phyloP scores from a whole-genome alignment of 225 moss, liverwort and hornwort species.

The Marchantia polymorpha region DNA sequence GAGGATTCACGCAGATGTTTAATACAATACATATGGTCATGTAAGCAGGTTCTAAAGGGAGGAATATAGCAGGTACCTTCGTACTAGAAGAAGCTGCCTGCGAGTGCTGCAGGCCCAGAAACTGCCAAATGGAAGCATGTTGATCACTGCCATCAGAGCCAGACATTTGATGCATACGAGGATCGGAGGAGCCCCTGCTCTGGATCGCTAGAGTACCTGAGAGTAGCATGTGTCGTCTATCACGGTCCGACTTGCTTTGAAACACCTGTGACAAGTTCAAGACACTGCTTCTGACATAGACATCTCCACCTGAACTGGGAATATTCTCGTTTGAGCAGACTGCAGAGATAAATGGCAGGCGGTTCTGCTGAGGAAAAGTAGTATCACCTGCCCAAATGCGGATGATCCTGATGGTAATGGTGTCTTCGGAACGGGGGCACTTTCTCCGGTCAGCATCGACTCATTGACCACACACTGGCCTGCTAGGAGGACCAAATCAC shows the following conservation, averaged over 20 bases:
- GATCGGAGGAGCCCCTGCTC: not conserved
- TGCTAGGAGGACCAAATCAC: conserved; percentile 8
- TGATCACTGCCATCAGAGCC: not conserved
- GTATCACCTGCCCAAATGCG: conserved; percentile 1
- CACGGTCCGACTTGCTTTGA: conserved; percentile 4
- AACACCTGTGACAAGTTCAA: not conserved
- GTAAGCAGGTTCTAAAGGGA: not conserved
- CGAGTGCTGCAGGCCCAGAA: not conserved
- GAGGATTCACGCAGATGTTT: too few species aligned
- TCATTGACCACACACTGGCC: conserved; percentile 21
- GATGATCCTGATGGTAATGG: conserved; percentile 4
- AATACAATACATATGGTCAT: not conserved
- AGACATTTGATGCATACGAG: not conserved
- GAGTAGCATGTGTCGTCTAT: not conserved
- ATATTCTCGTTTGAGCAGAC: not conserved
- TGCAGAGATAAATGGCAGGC: not conserved
- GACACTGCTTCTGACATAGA: not conserved
- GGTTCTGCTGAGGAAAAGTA: not conserved
- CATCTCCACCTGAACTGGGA: not conserved
- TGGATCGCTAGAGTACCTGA: conserved; percentile 6
- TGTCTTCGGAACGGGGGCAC: conserved; percentile 11
- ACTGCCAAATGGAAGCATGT: conserved; percentile 6
- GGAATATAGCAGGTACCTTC: not conserved
- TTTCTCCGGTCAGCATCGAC: conserved; percentile 12
- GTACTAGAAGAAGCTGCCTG: not conserved